A percentile compares a stretch with the other conserved stretches of the same genome.
Conservation (phyloP, 2,329 filamentous ascomycete species). For the Penicillium janthinellum region DNA sequence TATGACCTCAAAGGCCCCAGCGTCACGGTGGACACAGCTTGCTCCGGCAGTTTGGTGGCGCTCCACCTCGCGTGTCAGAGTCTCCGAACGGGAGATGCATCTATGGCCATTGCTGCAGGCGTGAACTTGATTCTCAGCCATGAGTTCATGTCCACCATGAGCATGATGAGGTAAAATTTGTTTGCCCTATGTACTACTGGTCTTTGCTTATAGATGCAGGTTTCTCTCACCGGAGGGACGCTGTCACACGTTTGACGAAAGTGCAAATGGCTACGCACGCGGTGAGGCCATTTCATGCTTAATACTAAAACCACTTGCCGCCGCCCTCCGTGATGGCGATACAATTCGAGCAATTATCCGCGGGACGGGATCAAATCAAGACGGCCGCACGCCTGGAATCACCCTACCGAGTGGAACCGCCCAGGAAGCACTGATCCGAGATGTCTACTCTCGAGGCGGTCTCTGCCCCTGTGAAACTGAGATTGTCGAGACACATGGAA, state of each 20-base stretch:
- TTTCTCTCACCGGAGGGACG: slow-evolving; percentile 33
- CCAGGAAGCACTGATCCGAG: slow-evolving; percentile 31
- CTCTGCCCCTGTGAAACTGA: slow-evolving; percentile 29
- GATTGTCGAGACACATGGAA: slow-evolving; percentile 33
- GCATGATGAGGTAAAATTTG: background rate
- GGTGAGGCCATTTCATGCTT: slow-evolving; percentile 50
- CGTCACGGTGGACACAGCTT: slow-evolving; percentile 35
- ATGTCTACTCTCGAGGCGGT: background rate
- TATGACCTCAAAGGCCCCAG: slow-evolving; percentile 39
- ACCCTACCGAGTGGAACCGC: slow-evolving; percentile 43
- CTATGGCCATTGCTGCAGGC: slow-evolving; percentile 28
- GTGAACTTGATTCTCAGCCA: slow-evolving; percentile 32
- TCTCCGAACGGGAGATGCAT: slow-evolving; percentile 26
- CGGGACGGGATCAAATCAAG: slow-evolving; percentile 46
- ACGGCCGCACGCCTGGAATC: slow-evolving; percentile 50
- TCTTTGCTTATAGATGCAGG: background rate
- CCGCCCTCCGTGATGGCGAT: slow-evolving; percentile 47
- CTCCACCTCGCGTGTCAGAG: slow-evolving; percentile 38
- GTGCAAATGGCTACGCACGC: slow-evolving; percentile 49
- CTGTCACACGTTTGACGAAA: slow-evolving; percentile 40
- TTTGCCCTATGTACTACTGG: accelerated
- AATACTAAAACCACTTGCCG: slow-evolving; percentile 45
- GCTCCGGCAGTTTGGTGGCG: slow-evolving; percentile 35
- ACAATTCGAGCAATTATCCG: slow-evolving; percentile 48
- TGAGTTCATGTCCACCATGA: slow-evolving; percentile 31